Evolutionary conservation across 352 stramenopile species (phyloP), one percentile per base, ranked within the genome.

Genomic region (Phytophthora constricta): DNA sequence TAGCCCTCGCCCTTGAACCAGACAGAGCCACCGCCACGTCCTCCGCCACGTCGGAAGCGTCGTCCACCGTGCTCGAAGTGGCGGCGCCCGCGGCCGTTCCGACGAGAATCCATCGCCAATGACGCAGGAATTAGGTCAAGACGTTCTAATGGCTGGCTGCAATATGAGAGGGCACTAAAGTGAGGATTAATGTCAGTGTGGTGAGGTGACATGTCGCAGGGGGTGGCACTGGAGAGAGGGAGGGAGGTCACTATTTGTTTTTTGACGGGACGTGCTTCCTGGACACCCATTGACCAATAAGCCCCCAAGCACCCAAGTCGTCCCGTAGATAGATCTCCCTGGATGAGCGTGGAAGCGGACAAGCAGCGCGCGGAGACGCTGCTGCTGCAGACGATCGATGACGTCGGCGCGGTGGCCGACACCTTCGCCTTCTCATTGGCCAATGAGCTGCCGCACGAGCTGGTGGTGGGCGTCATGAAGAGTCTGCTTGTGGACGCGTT

Each of bases 391-490:
- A 62, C 73, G 42, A 77, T 96, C 17, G 58, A 77, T 19, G 64
- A 60, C 16, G 45, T 82, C 19, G 73, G 70, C 3, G 68, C 69
- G 14, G 65, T 96, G 26, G 62, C 60, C 8, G 95, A 99, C 77
- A 92, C 90, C 39, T 97, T 88, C 70, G 81, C 79, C 45, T 98
- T 95, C 68, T 80, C 95, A 20, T 73, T 80, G 37, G 46, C 73
- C 22, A 71, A 91, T 25, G 82, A 77, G 20, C 65, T 99, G 17
- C 84, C 97, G 62, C 97, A 99, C 76, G 88, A 97, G 54, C 70
- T 91, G 51, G 85, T 99, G 20, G 91, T 99, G 53, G 97, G 97
- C 50, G 86, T 97, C 33, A 95, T 98, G 79, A 99, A 99, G 82
- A 98, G 91, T 58, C 86, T 99, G 48, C 79, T 97, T 33, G 90